Percentiles rank a stretch among this genome's conserved stretches.
These are phyloP conservation scores for Calonectria honghensis DNA, from an alignment of 2,329 filamentous ascomycete species.

Conservation along the genomic window DNA sequence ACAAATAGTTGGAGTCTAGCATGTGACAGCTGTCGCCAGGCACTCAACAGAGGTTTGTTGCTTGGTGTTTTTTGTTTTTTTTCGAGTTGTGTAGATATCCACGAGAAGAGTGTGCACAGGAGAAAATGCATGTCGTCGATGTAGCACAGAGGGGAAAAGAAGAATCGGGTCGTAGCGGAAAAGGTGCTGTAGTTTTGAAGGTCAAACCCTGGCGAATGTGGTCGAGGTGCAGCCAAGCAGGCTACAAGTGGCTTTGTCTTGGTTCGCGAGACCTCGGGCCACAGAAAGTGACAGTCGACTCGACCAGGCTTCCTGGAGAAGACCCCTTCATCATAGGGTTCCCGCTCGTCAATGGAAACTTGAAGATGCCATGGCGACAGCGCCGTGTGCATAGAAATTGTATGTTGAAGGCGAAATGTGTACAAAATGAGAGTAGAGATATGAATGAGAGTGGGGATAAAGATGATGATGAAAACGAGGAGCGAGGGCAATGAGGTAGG, in stretches of 20 bases:
- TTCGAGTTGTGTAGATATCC: not conserved
- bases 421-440: not conserved
- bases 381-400: not conserved
- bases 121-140: not conserved
- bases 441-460: not conserved
- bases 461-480: not conserved
- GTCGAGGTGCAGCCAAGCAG: not conserved
- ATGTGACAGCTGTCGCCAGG: not conserved
- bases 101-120: not conserved
- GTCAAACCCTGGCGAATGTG: not conserved
- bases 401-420: not conserved
- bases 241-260: not conserved
- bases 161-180: not conserved
- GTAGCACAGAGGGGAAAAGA: not conserved
- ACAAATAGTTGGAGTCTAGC: not conserved
- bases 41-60: not conserved
- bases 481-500: not conserved
- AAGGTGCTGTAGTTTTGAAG: not conserved
- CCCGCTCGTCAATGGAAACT: not conserved
- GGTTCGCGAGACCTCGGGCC: not conserved
- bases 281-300: not conserved
- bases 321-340: not conserved
- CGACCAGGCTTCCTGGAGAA: not conserved
- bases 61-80: not conserved
- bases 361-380: not conserved